Percentiles rank a stretch among this genome's conserved stretches.
These are phyloP conservation scores for Ustilaginoidea virens DNA, from an alignment of 2,329 filamentous ascomycete species.

Conservation along the genomic window DNA sequence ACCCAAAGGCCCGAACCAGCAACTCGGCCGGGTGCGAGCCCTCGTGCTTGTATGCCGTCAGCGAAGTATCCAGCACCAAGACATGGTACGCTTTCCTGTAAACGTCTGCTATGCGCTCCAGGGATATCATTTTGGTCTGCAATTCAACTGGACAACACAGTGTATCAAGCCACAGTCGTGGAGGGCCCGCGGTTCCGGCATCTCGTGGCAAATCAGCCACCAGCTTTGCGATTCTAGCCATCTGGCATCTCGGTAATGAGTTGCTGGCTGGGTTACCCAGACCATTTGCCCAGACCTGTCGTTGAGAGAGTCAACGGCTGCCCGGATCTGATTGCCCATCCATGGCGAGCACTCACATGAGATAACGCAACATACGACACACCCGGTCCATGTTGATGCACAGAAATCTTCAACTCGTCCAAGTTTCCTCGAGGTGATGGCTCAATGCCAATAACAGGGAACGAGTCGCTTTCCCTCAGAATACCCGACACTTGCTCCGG, in stretches of 20 bases:
- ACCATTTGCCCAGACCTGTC: slow-evolving; percentile 20
- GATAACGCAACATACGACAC: slow-evolving; percentile 18
- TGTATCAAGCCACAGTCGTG: slow-evolving; percentile 19
- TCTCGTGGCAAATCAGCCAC: slow-evolving; percentile 8
- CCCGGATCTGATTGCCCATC: no score
- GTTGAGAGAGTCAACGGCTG: no score
- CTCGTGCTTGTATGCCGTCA: slow-evolving; percentile 10
- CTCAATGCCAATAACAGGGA: slow-evolving; percentile 8
- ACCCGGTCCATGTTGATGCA: slow-evolving; percentile 10
- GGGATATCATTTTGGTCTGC: slow-evolving; percentile 12
- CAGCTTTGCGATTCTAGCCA: slow-evolving; percentile 11
- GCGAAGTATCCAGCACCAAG: slow-evolving; percentile 17
- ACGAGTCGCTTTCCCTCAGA: slow-evolving; percentile 7
- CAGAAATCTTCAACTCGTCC: slow-evolving; percentile 7
- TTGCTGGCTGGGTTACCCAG: slow-evolving; percentile 16
- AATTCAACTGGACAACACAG: slow-evolving; percentile 16
- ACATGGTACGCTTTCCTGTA: slow-evolving; percentile 17
- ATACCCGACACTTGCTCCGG: slow-evolving; percentile 6
- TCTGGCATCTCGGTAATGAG: slow-evolving; percentile 16
- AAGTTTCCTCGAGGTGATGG: background rate
- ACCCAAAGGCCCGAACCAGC: slow-evolving; percentile 14
- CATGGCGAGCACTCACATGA: slow-evolving; percentile 10
- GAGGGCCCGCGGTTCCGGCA: slow-evolving; percentile 3
- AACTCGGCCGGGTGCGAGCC: slow-evolving; percentile 10
- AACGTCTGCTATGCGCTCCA: slow-evolving; percentile 17